These are phyloP conservation scores for Blastobotrys indianensis DNA, from an alignment of 1,139 yeast species.

Conservation along the genomic window DNA sequence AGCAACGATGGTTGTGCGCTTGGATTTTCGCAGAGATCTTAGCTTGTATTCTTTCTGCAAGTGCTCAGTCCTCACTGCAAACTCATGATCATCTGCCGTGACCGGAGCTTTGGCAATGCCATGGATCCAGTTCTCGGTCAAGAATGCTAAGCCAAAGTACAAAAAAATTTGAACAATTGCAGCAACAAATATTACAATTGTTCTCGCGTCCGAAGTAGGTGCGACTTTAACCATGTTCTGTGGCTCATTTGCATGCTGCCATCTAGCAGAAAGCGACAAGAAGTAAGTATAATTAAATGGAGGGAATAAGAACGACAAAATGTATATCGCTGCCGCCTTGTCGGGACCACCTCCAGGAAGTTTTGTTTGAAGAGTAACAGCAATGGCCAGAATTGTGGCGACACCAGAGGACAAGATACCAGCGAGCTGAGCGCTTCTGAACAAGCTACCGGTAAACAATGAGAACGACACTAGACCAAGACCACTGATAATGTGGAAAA, in stretches of 20 bases:
- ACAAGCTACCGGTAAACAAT: conserved; percentile 31
- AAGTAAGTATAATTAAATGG: conserved; percentile 34
- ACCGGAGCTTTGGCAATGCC: conserved; percentile 20
- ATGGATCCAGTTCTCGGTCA: conserved; percentile 25
- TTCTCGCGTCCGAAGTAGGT: conserved; percentile 26
- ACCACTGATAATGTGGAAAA: conserved; percentile 33
- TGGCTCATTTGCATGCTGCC: conserved; percentile 22
- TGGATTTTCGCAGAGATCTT: conserved; percentile 11
- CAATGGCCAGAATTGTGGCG: conserved; percentile 32
- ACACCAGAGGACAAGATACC: conserved; percentile 34
- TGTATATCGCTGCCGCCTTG: conserved; percentile 27
- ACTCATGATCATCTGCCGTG: conserved; percentile 12
- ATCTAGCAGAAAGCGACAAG: conserved; percentile 29
- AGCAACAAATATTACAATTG: conserved; percentile 30
- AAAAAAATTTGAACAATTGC: conserved; percentile 29
- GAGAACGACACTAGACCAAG: conserved; percentile 32
- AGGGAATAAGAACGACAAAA: conserved; percentile 33
- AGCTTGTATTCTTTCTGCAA: conserved; percentile 26
- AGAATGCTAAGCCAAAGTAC: conserved; percentile 25
- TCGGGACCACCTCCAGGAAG: conserved; percentile 24
- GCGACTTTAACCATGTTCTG: conserved; percentile 27
- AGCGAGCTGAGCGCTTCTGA: conserved; percentile 32
- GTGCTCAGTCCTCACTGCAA: conserved; percentile 21
- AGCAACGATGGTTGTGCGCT: conserved; percentile 26
- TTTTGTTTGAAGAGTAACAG: conserved; percentile 30